A percentile compares a stretch with the other conserved stretches of the same genome.
Evolutionary conservation across 257 asterid genomes (phyloP).

Genomic region (Solanum tarijense): DNA sequence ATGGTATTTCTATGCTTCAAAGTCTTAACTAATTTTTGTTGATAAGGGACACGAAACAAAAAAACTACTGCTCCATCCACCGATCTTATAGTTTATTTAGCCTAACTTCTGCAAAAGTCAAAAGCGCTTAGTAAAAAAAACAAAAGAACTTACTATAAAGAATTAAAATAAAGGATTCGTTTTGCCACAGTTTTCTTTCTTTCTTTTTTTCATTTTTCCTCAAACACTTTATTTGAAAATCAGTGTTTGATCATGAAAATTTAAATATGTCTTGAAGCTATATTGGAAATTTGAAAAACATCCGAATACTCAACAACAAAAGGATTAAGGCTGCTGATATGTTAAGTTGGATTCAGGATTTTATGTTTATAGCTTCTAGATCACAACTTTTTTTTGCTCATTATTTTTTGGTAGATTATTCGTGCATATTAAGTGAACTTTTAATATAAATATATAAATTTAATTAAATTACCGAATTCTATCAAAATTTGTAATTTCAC

Average conservation of each 20-base stretch:
- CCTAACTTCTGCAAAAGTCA: neutral
- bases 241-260: neutral
- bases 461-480: no score
- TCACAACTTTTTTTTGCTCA: neutral
- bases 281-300: neutral
- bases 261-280: neutral
- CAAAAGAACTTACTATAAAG: neutral
- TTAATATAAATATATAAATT: no score
- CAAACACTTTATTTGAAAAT: neutral
- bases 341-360: no score
- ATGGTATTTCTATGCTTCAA: neutral
- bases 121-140: neutral
- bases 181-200: neutral
- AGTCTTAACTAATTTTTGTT: neutral
- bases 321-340: neutral
- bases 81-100: neutral
- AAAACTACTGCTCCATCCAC: neutral
- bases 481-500: neutral
- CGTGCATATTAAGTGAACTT: neutral
- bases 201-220: neutral
- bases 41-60: neutral
- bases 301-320: neutral
- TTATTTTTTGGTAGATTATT: neutral
- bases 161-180: neutral
- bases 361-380: neutral